Percentiles rank a stretch among this genome's conserved stretches.
These are phyloP conservation scores for Fusarium goolgardi DNA, from an alignment of 2,329 filamentous ascomycete genomes.

Conservation along the genomic window DNA sequence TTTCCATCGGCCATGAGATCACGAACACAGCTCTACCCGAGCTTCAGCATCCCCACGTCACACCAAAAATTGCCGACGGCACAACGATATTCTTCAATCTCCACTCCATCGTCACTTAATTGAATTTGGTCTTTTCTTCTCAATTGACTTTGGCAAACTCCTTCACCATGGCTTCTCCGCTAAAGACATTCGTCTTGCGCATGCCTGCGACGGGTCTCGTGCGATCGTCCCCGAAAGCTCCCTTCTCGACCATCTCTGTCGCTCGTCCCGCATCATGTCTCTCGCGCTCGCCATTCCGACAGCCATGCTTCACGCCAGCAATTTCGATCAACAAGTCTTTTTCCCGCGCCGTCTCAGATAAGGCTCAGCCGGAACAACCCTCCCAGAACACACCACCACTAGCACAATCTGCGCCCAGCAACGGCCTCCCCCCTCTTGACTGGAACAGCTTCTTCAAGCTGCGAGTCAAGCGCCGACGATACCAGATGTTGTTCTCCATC, in stretches of 20 bases:
- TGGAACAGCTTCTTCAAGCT: slow-evolving; percentile 96
- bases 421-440: slow-evolving; percentile 62
- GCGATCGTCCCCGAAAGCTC: slow-evolving; percentile 46
- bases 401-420: slow-evolving; percentile 29
- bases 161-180: slow-evolving; percentile 46
- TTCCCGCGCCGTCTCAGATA: slow-evolving; percentile 36
- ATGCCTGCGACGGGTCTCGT: slow-evolving; percentile 44
- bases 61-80: slow-evolving; percentile 31
- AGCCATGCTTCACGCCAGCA: slow-evolving; percentile 33
- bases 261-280: slow-evolving; percentile 39
- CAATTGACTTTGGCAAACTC: not conserved
- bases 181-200: slow-evolving; percentile 51
- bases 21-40: slow-evolving; percentile 42
- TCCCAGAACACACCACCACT: not conserved
- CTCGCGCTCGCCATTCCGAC: slow-evolving; percentile 32
- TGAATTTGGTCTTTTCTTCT: not conserved
- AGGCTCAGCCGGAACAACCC: slow-evolving; percentile 17
- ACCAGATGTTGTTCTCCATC: slow-evolving; percentile 83
- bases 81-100: slow-evolving; percentile 31
- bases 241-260: slow-evolving; percentile 45
- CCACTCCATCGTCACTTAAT: slow-evolving; percentile 34
- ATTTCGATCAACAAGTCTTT: slow-evolving; percentile 34
- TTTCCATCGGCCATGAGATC: slow-evolving; percentile 46
- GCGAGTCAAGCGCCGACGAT: slow-evolving; percentile 83
- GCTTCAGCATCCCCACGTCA: slow-evolving; percentile 37